Evolutionary conservation across 2,329 filamentous ascomycete species (phyloP).

Genomic region (Calonectria honghensis): DNA sequence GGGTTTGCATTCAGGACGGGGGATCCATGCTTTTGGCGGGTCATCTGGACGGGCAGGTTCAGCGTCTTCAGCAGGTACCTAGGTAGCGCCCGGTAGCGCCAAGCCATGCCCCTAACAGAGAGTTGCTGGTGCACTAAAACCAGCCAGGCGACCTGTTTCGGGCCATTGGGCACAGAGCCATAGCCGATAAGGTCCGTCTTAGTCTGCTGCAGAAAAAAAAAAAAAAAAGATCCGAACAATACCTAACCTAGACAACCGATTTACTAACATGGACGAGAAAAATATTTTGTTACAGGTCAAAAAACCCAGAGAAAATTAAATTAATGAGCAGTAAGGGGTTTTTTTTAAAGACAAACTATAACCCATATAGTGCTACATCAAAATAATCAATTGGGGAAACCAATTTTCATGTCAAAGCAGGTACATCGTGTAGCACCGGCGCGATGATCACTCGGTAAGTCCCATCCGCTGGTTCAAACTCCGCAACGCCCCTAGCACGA

Average conservation of each 20-base stretch:
- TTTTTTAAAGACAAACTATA: not conserved
- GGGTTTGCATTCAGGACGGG: conserved; percentile 37
- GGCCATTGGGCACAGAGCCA: conserved; percentile 20
- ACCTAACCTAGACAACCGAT: conserved; percentile 10
- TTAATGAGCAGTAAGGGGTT: not conserved
- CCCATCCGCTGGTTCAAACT: conserved; percentile 22
- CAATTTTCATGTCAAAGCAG: conserved; percentile 1
- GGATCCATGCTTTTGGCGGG: conserved; percentile 16
- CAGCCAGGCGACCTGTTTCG: not conserved
- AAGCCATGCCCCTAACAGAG: conserved; percentile 15
- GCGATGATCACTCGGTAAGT: conserved; percentile 27
- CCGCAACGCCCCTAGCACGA: conserved; percentile 17
- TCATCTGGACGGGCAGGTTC: conserved; percentile 16
- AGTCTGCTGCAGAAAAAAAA: not conserved
- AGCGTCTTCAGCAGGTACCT: conserved; percentile 12
- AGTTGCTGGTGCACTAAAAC: not conserved
- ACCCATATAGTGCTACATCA: not conserved
- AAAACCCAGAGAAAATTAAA: not conserved
- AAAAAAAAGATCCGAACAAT: not conserved
- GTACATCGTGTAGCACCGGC: conserved; percentile 17
- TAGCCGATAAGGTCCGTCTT: conserved; percentile 2
- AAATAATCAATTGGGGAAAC: not conserved
- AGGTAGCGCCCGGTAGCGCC: conserved; percentile 9
- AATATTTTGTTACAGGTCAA: not conserved
- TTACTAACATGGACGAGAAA: not conserved